These are phyloP conservation scores for Furcasterigmium sp. DNA, from an alignment of 2,329 filamentous ascomycete species.

Conservation along the genomic window DNA sequence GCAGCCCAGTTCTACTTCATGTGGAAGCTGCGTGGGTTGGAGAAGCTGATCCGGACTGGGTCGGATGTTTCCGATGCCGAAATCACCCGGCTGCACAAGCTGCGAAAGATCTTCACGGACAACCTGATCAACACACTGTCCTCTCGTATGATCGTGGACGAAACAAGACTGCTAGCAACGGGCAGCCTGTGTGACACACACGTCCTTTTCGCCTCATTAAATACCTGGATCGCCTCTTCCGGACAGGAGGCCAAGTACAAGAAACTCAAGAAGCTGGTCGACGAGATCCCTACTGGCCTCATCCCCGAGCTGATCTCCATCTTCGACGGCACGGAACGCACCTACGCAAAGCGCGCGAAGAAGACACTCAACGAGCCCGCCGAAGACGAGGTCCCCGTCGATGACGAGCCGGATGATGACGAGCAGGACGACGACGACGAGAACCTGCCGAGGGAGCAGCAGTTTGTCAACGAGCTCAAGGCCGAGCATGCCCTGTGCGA, in stretches of 20 bases:
- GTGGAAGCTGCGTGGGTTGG: slow-evolving; percentile 73
- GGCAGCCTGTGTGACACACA: slow-evolving; percentile 78
- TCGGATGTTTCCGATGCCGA: slow-evolving; percentile 50
- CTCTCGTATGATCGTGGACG: slow-evolving; percentile 65
- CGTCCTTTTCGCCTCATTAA: slow-evolving; percentile 70
- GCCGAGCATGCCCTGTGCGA: slow-evolving; percentile 85
- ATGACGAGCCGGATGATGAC: slow-evolving; percentile 54
- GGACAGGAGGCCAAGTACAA: slow-evolving; percentile 10
- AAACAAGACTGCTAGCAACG: slow-evolving; percentile 70
- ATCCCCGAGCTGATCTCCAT: slow-evolving; percentile 69
- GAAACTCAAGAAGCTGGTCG: slow-evolving; percentile 54
- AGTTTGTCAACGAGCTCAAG: slow-evolving; percentile 61
- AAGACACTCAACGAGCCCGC: slow-evolving; percentile 58
- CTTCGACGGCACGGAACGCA: slow-evolving; percentile 71
- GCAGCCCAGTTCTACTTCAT: slow-evolving; percentile 85
- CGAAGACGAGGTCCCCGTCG: slow-evolving; percentile 69
- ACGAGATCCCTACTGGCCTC: slow-evolving; percentile 59
- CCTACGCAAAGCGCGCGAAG: slow-evolving; percentile 66
- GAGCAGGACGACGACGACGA: slow-evolving; percentile 51
- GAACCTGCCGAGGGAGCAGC: slow-evolving; percentile 50
- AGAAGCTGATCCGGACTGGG: slow-evolving; percentile 48
- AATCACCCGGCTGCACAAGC: slow-evolving; percentile 53
- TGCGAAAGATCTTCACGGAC: slow-evolving; percentile 52
- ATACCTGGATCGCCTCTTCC: slow-evolving; percentile 43
- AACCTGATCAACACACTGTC: slow-evolving; percentile 65